Evolutionary conservation across 768 basidiomycete species (phyloP), one percentile per base, ranked within the genome.

Genomic region (Mycena albidolilacea): DNA sequence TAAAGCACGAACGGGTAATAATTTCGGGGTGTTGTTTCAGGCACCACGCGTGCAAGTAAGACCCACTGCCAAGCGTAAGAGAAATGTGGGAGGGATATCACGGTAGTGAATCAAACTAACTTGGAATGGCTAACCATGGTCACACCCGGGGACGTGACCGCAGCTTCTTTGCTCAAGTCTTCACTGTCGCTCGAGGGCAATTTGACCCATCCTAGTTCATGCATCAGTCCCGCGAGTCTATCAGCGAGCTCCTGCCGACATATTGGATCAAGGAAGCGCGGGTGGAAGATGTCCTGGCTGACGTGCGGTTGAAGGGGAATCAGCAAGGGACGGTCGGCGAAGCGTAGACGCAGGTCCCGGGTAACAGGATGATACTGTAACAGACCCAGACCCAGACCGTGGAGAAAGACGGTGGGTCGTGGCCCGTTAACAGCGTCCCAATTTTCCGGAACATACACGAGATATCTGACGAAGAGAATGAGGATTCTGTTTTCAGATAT

Each of bases 111-210:
- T 30, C 11, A 58, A n/a, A 75, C 91, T 59, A 72, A 94, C 93
- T 97, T 97, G 64, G 95, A 97, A 82, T 98, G 97, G 80, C 94
- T 96, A 67, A 97, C 75, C 76, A 97, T 81, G 0, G 91, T 92
- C 17, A 97, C 85, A 0, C 96, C 96, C 52, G 82, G 86, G 21
- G 77, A 70, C n/a, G 60, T 65, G 35, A 7, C 7, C 5, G 38
- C 63, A 30, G 82, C 81, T 60, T 81, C 82, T 55, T 81, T 79
- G 55, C 72, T 75, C 7, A 80, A 71, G 12, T 71, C 70, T 23
- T 78, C 77, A 37, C 71, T 73, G 50, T 78, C 78, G 17, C 76
- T 75, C 21, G 79, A 78, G 30, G 63, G 66, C 35, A 79, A 43
- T 21, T 83, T 76, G 1, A 87, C 91, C 91, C 94, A 96, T 23